Conservation (phyloP, 495 filamentous ascomycete genomes). For the Talaromyces borbonicus region DNA sequence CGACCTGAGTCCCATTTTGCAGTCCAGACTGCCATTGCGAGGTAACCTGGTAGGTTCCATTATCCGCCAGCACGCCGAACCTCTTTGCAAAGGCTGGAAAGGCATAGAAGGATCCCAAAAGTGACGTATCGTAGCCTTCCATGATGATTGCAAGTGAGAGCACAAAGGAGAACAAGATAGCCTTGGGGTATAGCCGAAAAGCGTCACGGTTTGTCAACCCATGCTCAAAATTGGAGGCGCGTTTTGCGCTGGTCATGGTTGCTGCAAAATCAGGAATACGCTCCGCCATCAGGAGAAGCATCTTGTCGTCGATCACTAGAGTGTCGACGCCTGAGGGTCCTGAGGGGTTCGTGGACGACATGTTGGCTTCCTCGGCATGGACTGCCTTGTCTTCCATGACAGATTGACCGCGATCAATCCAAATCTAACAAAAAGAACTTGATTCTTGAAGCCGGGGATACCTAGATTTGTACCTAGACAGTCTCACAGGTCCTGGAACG, state of each 20-base stretch:
- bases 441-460: too few species aligned
- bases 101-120: constrained; percentile 28
- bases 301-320: constrained; percentile 12
- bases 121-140: constrained; percentile 38
- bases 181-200: constrained; percentile 27
- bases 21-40: constrained; percentile 61
- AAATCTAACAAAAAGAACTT: too few species aligned
- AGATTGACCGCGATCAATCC: too few species aligned
- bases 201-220: constrained; percentile 13
- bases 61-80: constrained; percentile 42
- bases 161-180: constrained; percentile 32
- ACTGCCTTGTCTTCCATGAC: background rate
- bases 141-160: constrained; percentile 37
- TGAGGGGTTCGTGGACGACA: constrained; percentile 1
- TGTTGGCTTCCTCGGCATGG: background rate
- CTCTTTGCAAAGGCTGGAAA: constrained; percentile 42
- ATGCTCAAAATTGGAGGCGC: constrained; percentile 15
- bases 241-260: constrained; percentile 11
- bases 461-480: too few species aligned
- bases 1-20: constrained; percentile 40
- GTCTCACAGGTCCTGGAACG: too few species aligned
- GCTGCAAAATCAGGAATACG: constrained; percentile 10
- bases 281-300: constrained; percentile 11
- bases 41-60: constrained; percentile 44
- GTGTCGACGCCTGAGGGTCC: constrained; percentile 9